Base-by-base conservation (phyloP, 2,329 filamentous ascomycete species). In the Botrytis hyacinthi region DNA sequence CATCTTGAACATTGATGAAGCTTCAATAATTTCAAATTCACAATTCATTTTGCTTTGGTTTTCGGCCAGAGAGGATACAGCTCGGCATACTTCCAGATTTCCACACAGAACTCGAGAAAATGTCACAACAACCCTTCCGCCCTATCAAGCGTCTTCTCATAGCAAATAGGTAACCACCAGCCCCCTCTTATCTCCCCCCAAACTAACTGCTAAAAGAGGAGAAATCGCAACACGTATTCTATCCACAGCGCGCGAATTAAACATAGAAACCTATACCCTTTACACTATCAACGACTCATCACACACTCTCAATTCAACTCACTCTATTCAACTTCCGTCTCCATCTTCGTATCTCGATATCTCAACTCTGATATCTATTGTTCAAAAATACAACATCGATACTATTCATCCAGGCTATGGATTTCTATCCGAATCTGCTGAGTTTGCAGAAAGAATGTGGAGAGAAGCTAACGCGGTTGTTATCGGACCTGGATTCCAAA, bases 391-490 rank as follows among this genome's bases (percentile, higher is more conserved):
- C 77, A 76, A 81, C 0, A 87, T 90, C 77, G 87, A 91, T 79
- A 88, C 88, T 26, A 90, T 93, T 76, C 91, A 93, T 81, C 91
- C 91, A 1, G 91, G 91, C 18, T 93, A 93, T 83, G 91, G 91
- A 65, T 93, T 83, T 73, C 83, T 93, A 75, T 91, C 89, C 78
- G 91, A 93, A 81, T 93, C 93, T 77, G 87, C 91, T 16, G 85
- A 84, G 0, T 93, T 93, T 80, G 90, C 91, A 10, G 86, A 87
- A 73, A 88, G 90, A 82, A 92, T 91, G 79, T 86, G 84, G 83
- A 87, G 87, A 61, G 89, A 92, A 79, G 90, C 90, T 20, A 90
- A 90, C 1, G 81, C 92, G 57, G 86, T 90, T 48, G 92, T 93
- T 78, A 92, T 93, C 78, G 91, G 91, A 0, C 91, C 91, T 4